Evolutionary conservation across 2,329 filamentous ascomycete species (phyloP), one percentile per base, ranked within the genome.

Genomic region (Clarireedia paspali): DNA sequence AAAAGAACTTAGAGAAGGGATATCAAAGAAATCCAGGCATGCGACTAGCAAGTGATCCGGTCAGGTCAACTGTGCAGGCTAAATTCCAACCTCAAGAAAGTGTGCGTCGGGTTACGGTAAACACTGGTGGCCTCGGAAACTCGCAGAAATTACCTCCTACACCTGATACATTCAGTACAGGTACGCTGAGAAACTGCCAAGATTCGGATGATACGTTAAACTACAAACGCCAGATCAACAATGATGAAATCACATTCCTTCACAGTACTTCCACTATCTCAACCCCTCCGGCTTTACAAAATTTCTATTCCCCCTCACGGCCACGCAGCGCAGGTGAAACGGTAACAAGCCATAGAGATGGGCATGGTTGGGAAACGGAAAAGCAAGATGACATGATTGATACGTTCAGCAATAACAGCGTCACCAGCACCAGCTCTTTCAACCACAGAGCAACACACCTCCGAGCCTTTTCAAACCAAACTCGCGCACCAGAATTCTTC

Each of bases 171-270:
- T 62, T 69, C 52, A 63, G 64, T 52, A 70, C 66, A 5, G 65
- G 59, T 40, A 70, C 66, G 2, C 57, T 70, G 36, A 72, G 74
- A 5, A 72, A 74, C 14, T 77, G 74, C 57, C 73, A 80, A 59
- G 74, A 72, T 48, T 81, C 79, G 0, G 73, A 75, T 53, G 79
- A 82, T 45, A 75, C 74, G 0, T 64, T 79, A 17, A 49, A 55
- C 45, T 47, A 49, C 17, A n/a, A 61, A 38, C 40, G 52, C 15
- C 57, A 57, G 15, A 49, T 24, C 14, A 56, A 58, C 27, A 54
- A 63, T 10, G 56, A 58, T 30, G 51, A 63, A 6, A 46, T 44
- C 2, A 63, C 58, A 10, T 63, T 63, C 39, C 50, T 64, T n/a
- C 57, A 60, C 20, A 62, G 54, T 45, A 62, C 59, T n/a, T 61